Evolutionary conservation across 1,284 basidiomycete genomes (phyloP).

Genomic region (Pseudozyma flocculosa): DNA sequence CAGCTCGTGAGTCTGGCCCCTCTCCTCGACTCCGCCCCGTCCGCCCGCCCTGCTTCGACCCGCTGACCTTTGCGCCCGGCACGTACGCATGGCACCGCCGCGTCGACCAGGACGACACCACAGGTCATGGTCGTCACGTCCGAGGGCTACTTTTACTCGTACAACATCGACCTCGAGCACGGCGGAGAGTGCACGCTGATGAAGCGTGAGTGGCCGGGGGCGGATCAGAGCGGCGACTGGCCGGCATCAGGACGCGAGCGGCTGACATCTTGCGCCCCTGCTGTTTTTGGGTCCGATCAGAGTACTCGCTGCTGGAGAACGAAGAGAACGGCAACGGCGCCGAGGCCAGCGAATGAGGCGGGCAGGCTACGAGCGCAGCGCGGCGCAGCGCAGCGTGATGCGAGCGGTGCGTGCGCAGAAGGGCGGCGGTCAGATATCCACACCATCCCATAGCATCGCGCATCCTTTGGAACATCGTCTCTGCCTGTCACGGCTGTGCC

Average conservation of each 20-base stretch:
- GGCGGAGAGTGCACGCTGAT: slow-evolving; percentile 92
- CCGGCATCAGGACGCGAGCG: slow-evolving; percentile 1
- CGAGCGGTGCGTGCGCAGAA: no score
- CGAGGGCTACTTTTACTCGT: slow-evolving; percentile 92
- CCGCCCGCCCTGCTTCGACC: not conserved
- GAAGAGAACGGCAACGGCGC: slow-evolving; percentile 1
- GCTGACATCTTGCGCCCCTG: not conserved
- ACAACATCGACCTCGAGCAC: slow-evolving; percentile 91
- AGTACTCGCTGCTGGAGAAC: slow-evolving; percentile 14
- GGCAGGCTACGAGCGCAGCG: no score
- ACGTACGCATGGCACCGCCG: no score
- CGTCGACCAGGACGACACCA: slow-evolving; percentile 76
- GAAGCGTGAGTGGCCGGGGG: slow-evolving; percentile 66
- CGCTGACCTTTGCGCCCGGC: no score
- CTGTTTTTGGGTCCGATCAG: not conserved
- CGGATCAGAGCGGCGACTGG: no score
- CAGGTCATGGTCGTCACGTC: slow-evolving; percentile 96
- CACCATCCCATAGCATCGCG: no score
- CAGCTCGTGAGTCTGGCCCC: slow-evolving; percentile 12
- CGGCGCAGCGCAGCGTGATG: no score
- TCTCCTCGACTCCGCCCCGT: not conserved
- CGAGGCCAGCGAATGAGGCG: not conserved
- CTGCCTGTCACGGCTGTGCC: no score
- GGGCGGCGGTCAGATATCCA: no score
- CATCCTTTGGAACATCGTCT: no score